phyloP scores from a whole-genome alignment of 148 eudicot genomes.

The Vaccinium macrocarpon region DNA sequence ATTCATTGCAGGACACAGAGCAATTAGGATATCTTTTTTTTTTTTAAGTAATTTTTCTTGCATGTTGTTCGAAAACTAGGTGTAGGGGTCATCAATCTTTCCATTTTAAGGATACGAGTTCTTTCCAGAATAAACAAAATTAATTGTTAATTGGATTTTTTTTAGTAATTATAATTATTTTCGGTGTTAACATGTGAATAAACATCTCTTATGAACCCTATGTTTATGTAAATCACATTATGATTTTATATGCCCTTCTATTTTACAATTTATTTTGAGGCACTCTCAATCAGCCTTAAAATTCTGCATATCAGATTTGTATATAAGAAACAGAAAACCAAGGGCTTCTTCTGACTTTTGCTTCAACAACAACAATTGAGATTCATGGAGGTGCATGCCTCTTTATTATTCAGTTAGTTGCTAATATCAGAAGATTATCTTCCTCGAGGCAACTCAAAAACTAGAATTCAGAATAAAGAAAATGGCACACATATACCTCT shows the following conservation, averaged over 20 bases:
- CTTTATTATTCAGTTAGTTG: conserved; percentile 23
- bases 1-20: background rate
- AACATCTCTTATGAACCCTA: background rate
- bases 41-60: background rate
- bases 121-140: background rate
- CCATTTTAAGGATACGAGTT: background rate
- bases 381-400: conserved; percentile 56
- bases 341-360: conserved; percentile 58
- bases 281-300: background rate
- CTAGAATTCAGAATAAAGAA: conserved; percentile 60
- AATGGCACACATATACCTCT: conserved; percentile 45
- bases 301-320: conserved; percentile 55
- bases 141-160: background rate
- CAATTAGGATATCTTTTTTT: background rate
- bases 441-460: conserved; percentile 44
- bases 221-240: background rate
- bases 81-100: background rate
- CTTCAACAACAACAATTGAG: conserved; percentile 71
- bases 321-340: conserved; percentile 65
- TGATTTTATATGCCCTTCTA: background rate
- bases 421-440: background rate
- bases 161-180: background rate
- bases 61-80: background rate
- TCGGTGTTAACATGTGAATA: background rate
- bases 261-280: background rate